These are phyloP conservation scores for Chalciporus piperatus DNA, from an alignment of 768 basidiomycete genomes.

Conservation along the genomic window DNA sequence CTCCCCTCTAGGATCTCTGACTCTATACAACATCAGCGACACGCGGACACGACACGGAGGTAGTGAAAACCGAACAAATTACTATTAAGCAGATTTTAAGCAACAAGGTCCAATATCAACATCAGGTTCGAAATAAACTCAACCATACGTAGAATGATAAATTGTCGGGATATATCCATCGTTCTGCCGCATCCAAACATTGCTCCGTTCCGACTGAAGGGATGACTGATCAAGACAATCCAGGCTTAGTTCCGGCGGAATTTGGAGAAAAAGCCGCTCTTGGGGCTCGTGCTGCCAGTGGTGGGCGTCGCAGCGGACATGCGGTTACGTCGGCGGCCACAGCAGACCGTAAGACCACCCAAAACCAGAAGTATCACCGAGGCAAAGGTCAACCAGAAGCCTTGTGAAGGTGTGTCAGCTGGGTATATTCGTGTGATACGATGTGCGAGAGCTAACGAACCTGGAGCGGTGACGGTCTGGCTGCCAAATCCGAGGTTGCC, in stretches of 20 bases:
- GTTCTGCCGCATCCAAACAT: too few species aligned
- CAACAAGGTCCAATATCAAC: slow-evolving; percentile 1
- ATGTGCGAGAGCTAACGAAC: slow-evolving; percentile 37
- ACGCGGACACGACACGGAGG: too few species aligned
- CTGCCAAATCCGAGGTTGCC: slow-evolving; percentile 41
- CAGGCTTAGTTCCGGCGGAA: slow-evolving; percentile 37
- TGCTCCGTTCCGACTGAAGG: not conserved
- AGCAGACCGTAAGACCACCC: slow-evolving; percentile 68
- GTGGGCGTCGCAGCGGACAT: slow-evolving; percentile 38
- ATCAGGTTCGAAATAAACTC: not conserved
- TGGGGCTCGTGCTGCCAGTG: slow-evolving; percentile 21
- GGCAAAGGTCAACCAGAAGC: slow-evolving; percentile 75
- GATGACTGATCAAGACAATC: not conserved
- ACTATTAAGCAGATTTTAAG: slow-evolving; percentile 8
- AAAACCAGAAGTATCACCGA: slow-evolving; percentile 60
- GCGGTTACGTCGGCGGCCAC: slow-evolving; percentile 59
- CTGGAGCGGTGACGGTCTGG: slow-evolving; percentile 59
- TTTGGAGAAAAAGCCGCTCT: slow-evolving; percentile 31
- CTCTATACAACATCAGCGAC: too few species aligned
- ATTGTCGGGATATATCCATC: slow-evolving; percentile 5
- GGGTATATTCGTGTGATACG: not conserved
- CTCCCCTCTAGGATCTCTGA: too few species aligned
- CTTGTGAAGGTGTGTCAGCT: slow-evolving; percentile 31
- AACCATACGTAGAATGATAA: slow-evolving; percentile 7
- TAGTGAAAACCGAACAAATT: not conserved